phyloP scores from a whole-genome alignment of 768 basidiomycete genomes.

The Boletus barrowsii region DNA sequence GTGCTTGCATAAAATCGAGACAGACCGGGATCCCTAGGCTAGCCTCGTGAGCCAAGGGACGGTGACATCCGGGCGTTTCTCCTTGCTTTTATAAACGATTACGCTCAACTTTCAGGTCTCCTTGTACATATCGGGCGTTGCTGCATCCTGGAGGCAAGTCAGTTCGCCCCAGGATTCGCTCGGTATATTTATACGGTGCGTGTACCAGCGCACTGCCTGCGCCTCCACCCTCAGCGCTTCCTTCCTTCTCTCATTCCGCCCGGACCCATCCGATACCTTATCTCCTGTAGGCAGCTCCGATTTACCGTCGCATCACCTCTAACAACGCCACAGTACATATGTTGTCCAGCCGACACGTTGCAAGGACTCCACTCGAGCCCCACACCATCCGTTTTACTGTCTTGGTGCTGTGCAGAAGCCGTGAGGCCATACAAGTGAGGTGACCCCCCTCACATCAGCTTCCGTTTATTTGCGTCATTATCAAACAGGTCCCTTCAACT shows the following conservation, averaged over 20 bases:
- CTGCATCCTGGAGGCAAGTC: constrained; percentile 10
- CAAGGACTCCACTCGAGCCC: neutral
- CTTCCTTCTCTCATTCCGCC: constrained; percentile 6
- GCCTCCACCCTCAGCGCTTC: constrained; percentile 10
- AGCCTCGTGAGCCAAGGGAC: constrained; percentile 5
- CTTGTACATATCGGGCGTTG: constrained; percentile 30
- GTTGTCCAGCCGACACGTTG: neutral
- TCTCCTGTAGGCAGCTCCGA: neutral
- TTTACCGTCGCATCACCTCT: neutral
- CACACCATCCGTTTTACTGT: neutral
- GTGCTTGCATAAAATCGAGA: constrained; percentile 32
- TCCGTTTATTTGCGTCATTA: constrained; percentile 6
- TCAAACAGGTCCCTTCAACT: constrained; percentile 3
- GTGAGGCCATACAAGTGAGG: constrained; percentile 9
- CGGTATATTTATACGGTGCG: constrained; percentile 15
- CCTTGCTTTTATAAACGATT: constrained; percentile 32
- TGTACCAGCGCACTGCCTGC: constrained; percentile 10
- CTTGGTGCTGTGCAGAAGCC: constrained; percentile 6
- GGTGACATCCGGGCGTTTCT: constrained; percentile 1
- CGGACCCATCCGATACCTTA: constrained; percentile 22
- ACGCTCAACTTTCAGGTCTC: constrained; percentile 16
- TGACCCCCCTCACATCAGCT: neutral
- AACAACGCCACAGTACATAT: neutral
- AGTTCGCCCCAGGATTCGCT: constrained; percentile 23
- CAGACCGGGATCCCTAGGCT: constrained; percentile 7